These are phyloP conservation scores for Colletotrichum tofieldiae DNA, from an alignment of 2,329 filamentous ascomycete species.

Conservation along the genomic window DNA sequence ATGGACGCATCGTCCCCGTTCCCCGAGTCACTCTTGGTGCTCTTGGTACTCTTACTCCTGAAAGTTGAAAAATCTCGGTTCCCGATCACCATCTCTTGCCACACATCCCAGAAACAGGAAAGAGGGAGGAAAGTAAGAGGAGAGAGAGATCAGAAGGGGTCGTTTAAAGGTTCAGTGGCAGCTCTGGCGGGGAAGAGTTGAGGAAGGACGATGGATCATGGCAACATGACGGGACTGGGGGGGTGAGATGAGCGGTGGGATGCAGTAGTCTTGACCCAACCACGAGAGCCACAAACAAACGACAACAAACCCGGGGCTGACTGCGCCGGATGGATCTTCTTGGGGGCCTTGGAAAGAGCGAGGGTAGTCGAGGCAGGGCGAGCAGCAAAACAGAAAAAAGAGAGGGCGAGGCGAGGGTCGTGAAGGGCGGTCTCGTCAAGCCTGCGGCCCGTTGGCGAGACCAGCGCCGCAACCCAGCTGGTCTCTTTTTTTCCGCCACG, in stretches of 20 bases:
- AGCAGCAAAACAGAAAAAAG: not conserved
- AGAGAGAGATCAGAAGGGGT: constrained; percentile 8
- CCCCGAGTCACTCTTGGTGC: constrained; percentile 42
- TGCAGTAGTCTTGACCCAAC: constrained; percentile 10
- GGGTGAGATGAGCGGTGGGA: constrained; percentile 34
- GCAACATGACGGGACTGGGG: constrained; percentile 31
- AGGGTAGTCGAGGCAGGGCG: constrained; percentile 16
- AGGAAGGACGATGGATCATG: constrained; percentile 34
- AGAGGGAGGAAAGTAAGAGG: constrained; percentile 16
- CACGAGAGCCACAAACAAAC: constrained; percentile 7
- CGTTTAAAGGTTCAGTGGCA: constrained; percentile 29
- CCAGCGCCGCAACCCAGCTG: not conserved
- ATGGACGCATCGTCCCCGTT: constrained; percentile 42
- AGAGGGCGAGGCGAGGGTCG: constrained; percentile 12
- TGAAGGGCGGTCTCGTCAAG: constrained; percentile 36
- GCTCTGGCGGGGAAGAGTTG: constrained; percentile 35
- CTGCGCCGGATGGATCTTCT: not conserved
- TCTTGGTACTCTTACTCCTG: constrained; percentile 43
- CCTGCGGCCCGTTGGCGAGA: constrained; percentile 22
- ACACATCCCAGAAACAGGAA: constrained; percentile 40
- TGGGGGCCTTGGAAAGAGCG: not conserved
- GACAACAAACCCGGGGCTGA: constrained; percentile 18
- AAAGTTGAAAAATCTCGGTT: constrained; percentile 41
- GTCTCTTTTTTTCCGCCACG: constrained; percentile 38
- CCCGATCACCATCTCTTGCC: constrained; percentile 44